phyloP scores from a whole-genome alignment of 2,329 filamentous ascomycete genomes.

The Colletotrichum sp. region DNA sequence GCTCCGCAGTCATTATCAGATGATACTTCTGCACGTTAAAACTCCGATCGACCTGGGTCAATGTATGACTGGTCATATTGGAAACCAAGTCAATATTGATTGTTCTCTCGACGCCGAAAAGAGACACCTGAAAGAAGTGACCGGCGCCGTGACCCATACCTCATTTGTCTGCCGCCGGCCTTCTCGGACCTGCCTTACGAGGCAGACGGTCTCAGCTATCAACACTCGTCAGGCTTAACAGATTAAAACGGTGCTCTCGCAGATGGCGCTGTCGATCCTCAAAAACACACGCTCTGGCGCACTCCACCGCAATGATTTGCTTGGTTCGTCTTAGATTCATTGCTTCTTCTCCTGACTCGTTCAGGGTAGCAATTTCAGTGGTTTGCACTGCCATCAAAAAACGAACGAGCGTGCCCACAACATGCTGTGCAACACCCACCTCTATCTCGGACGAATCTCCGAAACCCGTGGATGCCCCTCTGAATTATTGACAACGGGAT shows the following conservation, averaged over 20 bases:
- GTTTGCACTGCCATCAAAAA: neutral
- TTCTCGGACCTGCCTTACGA: neutral
- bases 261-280: neutral
- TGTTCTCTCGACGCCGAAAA: neutral
- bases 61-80: neutral
- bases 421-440: neutral
- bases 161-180: neutral
- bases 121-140: neutral
- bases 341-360: neutral
- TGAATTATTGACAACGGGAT: neutral
- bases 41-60: neutral
- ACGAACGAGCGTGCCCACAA: neutral
- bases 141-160: neutral
- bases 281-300: neutral
- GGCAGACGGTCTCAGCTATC: neutral
- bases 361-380: neutral
- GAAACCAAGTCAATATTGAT: neutral
- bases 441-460: neutral
- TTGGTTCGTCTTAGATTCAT: neutral
- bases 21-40: neutral
- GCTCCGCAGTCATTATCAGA: neutral
- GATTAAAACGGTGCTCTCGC: neutral
- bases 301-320: neutral
- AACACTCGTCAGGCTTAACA: neutral
- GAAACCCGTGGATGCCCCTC: neutral